Conservation (phyloP, 2,329 filamentous ascomycete genomes). For the Sporothrix protearum region DNA sequence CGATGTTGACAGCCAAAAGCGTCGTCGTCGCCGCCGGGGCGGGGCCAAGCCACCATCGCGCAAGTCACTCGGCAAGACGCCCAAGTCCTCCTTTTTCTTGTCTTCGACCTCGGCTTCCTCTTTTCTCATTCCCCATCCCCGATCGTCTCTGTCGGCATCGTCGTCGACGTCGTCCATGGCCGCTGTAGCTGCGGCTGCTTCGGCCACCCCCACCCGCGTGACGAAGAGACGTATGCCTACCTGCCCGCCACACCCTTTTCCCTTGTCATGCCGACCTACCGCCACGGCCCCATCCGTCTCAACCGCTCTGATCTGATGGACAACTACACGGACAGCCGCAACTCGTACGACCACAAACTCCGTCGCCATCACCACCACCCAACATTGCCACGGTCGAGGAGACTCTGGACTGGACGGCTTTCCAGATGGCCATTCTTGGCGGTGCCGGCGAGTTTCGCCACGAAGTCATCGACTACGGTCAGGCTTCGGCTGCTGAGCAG, state of each 20-base stretch:
- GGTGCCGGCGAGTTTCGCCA: conserved; percentile 51
- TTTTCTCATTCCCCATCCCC: neutral
- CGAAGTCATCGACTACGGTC: conserved; percentile 43
- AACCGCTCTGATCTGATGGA: conserved; percentile 40
- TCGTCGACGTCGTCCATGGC: conserved; percentile 14
- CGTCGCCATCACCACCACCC: neutral
- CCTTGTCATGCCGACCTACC: conserved; percentile 47
- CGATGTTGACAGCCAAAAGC: conserved; percentile 15
- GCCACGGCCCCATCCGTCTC: conserved; percentile 55
- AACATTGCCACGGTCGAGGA: conserved; percentile 41
- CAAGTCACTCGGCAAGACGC: neutral
- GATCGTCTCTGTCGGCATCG: neutral
- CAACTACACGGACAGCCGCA: conserved; percentile 25
- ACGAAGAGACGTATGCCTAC: conserved; percentile 41
- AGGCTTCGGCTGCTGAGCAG: conserved; percentile 36
- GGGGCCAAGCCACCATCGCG: neutral
- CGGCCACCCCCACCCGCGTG: conserved; percentile 17
- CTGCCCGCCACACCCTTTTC: conserved; percentile 49
- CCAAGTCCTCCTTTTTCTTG: conserved; percentile 7
- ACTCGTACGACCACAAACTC: neutral
- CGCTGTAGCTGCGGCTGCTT: neutral
- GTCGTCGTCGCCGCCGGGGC: neutral
- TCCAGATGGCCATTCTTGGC: conserved; percentile 61
- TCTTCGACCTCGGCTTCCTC: neutral
- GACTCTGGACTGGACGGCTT: conserved; percentile 60